phyloP scores from a whole-genome alignment of 2,329 filamentous ascomycete genomes.

The Exserohilum rostratum region DNA sequence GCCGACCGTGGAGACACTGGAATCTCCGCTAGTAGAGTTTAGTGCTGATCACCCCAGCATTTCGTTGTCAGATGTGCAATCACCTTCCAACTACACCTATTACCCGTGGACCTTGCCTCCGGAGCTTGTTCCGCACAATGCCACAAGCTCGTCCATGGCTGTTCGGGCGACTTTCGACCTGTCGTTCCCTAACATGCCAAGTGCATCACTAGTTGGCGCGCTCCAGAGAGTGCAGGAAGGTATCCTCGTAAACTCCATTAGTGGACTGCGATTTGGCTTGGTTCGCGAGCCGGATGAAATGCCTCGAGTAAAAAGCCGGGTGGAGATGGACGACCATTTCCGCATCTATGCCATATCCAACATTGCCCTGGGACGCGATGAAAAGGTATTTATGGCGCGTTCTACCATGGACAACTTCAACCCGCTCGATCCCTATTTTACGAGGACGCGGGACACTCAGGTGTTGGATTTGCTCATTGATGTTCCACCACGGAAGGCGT shows the following conservation, averaged over 20 bases:
- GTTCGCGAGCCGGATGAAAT: conserved; percentile 63
- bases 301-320: conserved; percentile 45
- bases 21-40: conserved; percentile 62
- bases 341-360: conserved; percentile 82
- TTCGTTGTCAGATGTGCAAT: conserved; percentile 60
- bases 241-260: conserved; percentile 65
- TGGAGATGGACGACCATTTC: conserved; percentile 57
- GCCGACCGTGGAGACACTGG: conserved; percentile 63
- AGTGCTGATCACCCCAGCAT: conserved; percentile 61
- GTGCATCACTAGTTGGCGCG: conserved; percentile 55
- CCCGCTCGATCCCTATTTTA: conserved; percentile 83
- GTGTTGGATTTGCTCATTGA: conserved; percentile 77
- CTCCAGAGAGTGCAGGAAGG: conserved; percentile 65
- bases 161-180: conserved; percentile 74
- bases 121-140: conserved; percentile 75
- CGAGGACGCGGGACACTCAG: conserved; percentile 73
- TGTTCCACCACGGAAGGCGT: conserved; percentile 37
- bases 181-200: conserved; percentile 65
- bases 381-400: conserved; percentile 80
- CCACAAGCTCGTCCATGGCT: conserved; percentile 75
- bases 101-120: conserved; percentile 92
- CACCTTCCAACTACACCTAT: conserved; percentile 78
- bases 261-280: conserved; percentile 68
- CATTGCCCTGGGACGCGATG: conserved; percentile 81
- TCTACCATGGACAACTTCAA: conserved; percentile 71